Base-by-base conservation (phyloP, 495 filamentous ascomycete species). In the Penicillium parvum region DNA sequence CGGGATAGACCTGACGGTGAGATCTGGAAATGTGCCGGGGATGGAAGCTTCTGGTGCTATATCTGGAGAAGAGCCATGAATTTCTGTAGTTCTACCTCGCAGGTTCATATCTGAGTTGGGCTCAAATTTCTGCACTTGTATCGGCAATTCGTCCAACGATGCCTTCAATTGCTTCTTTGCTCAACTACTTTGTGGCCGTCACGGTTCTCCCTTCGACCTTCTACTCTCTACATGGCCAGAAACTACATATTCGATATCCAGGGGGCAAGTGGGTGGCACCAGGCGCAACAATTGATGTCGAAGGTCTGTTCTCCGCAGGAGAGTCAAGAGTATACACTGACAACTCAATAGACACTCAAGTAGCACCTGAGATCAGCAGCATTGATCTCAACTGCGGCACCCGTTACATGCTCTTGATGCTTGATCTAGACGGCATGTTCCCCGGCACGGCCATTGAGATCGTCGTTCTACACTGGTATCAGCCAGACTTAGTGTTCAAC, bases 381-480 rank as follows among this genome's bases (percentile, higher is more conserved):
- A 7, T 14, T 4, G 30, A 37, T 7, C 35, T 64, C 6, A 1
- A 36, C n/a, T 51, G 39, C 28, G 26, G 45, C 26, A 14, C 18
- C 16, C 37, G 35, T 16, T 67, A 61, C 29, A 36, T 66, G 3
- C 15, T 68, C 7, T 26, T 72, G 20, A 52, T 66, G 39, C 50
- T 72, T 16, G 68, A 71, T 45, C 52, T 53, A 2, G 67, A 72
- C 44, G 68, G 61, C 4, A 36, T 61, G 14, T 12, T 55, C 5
- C 50, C 54, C 11, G 49, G 42, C 4, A 63, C 42, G 4, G 35
- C 37, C 3, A 49, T 29, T 12, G 37, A 53, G 5, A 62, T 58
- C 3, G 45, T 63, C 1, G 48, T 69, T 6, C 45, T 71, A 0
- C 68, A 70, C 45, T 73, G 69, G 68, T 63, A 66, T 28, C 63